phyloP scores from a whole-genome alignment of 2,329 filamentous ascomycete genomes.

The Lasiodiplodia sp. region DNA sequence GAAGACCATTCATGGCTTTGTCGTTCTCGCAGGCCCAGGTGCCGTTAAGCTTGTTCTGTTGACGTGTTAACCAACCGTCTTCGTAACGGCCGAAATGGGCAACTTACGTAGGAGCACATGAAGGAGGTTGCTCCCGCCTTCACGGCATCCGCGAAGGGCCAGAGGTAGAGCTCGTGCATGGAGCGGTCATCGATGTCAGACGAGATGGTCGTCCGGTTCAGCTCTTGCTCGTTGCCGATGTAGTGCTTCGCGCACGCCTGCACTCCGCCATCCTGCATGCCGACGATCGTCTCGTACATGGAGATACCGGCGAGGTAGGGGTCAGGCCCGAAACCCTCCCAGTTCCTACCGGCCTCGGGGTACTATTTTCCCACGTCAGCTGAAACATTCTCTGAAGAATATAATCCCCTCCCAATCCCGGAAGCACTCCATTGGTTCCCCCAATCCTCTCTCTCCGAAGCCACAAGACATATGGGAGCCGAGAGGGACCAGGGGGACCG shows the following conservation, averaged over 20 bases:
- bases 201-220: slow-evolving; percentile 60
- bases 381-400: not conserved
- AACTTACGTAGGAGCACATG: slow-evolving; percentile 60
- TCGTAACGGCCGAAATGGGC: slow-evolving; percentile 47
- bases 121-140: slow-evolving; percentile 63
- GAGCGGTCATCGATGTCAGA: slow-evolving; percentile 71
- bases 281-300: slow-evolving; percentile 49
- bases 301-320: slow-evolving; percentile 53
- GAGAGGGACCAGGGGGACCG: too few relatives aligned
- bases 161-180: slow-evolving; percentile 71
- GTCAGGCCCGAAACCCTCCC: slow-evolving; percentile 55
- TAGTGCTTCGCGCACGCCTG: slow-evolving; percentile 60
- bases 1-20: slow-evolving; percentile 55
- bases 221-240: slow-evolving; percentile 69
- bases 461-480: not conserved
- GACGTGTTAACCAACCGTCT: slow-evolving; percentile 34
- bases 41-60: slow-evolving; percentile 55
- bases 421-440: not conserved
- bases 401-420: rapidly evolving
- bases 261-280: slow-evolving; percentile 52
- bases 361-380: slow-evolving; percentile 8
- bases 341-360: slow-evolving; percentile 49
- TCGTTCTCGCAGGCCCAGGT: slow-evolving; percentile 61
- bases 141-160: slow-evolving; percentile 70
- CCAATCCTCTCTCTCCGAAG: not conserved